Evolutionary conservation across 129 eudicot genomes (phyloP), one percentile per base, ranked within the genome.

Genomic region (Helianthus tuberosus): DNA sequence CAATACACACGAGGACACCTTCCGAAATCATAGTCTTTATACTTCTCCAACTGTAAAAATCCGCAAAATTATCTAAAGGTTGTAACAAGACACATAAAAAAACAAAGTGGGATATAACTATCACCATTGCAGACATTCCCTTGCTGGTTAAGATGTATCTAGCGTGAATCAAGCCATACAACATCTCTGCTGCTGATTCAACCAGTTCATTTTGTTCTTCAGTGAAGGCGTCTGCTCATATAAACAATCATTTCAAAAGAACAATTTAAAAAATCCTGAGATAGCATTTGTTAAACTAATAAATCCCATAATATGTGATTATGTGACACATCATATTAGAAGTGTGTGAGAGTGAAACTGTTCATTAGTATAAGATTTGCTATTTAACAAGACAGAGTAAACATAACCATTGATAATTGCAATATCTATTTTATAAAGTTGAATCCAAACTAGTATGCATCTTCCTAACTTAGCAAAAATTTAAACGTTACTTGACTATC

Each of bases 111-210:
- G 13, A 66, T 65, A 47, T 27, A 74, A 75, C 23, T 59, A 35
- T 67, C 69, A 82, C 86, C 86, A 82, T 82, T 32, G 80, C 81
- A 58, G 78, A 73, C 83, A 84, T 52, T 71, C 89, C 89, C 65
- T 84, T 84, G 64, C 55, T 69, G 25, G 89, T 84, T 76, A 84
- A 79, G 75, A 84, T 84, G 69, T 84, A 84, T 17, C 89, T 74
- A 44, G 75, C 83, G 53, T 84, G 89, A 77, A 84, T 84, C 38
- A 84, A 72, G 23, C 89, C 89, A 70, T 84, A 84, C 15, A 84
- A 80, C 85, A 84, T 84, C 73, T 84, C 89, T 54, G 86, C 85
- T 53, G 89, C 83, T 46, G 89, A 84, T 58, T 84, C 89, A 47
- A 81, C 68, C 46, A 73, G 63, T 50, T 78, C 85, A 58, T 73